phyloP scores from a whole-genome alignment of 2,329 filamentous ascomycete genomes.

The Colletotrichum coccodes region DNA sequence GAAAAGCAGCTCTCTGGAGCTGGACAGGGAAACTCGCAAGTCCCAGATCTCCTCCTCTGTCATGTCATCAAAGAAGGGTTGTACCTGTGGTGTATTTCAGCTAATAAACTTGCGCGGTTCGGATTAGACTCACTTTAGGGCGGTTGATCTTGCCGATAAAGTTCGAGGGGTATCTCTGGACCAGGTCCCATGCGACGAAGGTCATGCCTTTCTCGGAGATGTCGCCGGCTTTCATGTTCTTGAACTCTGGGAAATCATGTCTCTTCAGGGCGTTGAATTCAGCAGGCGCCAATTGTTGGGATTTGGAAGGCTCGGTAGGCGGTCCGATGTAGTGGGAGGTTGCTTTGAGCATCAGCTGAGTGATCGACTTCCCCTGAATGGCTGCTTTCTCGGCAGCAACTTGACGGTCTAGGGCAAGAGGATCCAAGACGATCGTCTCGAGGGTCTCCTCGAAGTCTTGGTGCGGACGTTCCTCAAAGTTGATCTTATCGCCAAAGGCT shows the following conservation, averaged over 20 bases:
- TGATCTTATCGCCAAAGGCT: not conserved
- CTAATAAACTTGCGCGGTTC: not conserved
- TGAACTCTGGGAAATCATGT: constrained; percentile 23
- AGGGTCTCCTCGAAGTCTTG: not conserved
- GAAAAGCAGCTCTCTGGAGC: not conserved
- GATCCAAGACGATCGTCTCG: constrained; percentile 5
- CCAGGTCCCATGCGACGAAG: constrained; percentile 63
- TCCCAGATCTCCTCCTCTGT: constrained; percentile 76
- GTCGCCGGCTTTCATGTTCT: constrained; percentile 20
- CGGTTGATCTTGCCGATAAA: constrained; percentile 66
- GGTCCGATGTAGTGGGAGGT: not conserved
- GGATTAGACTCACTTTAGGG: constrained; percentile 51
- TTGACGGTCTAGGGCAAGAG: constrained; percentile 15
- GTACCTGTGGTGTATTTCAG: constrained; percentile 44
- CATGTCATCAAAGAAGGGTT: constrained; percentile 66
- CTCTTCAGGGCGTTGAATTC: constrained; percentile 18
- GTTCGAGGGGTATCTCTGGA: constrained; percentile 67
- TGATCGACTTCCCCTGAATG: constrained; percentile 2
- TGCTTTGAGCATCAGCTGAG: not conserved
- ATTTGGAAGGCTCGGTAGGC: constrained; percentile 12
- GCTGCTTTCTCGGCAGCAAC: constrained; percentile 12
- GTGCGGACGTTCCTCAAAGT: not conserved
- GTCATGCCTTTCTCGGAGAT: constrained; percentile 39
- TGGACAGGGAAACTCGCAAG: constrained; percentile 66
- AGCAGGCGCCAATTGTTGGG: constrained; percentile 8